Evolutionary conservation across 345 rosid species (phyloP).

Genomic region (Brassica nigra): DNA sequence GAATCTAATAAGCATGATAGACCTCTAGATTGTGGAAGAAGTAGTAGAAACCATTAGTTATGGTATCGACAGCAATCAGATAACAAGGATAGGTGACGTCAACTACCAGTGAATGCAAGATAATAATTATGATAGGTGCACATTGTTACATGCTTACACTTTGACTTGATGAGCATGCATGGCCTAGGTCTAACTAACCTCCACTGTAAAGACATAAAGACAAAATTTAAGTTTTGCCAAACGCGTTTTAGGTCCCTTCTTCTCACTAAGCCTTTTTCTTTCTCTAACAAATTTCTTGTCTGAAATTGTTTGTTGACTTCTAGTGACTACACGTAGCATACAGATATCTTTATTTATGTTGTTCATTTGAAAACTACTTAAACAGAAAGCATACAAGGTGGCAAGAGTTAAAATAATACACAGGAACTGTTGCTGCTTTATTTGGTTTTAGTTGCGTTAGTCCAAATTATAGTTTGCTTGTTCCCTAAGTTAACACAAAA

Average conservation of each 20-base stretch:
- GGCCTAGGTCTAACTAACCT: not conserved
- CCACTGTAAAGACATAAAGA: not conserved
- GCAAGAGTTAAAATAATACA: not conserved
- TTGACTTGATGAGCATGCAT: not conserved
- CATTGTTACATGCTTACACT: not conserved
- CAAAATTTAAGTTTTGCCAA: not conserved
- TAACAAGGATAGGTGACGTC: not conserved
- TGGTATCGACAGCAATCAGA: not conserved
- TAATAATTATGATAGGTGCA: not conserved
- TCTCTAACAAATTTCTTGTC: conserved; percentile 2
- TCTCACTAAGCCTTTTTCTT: not conserved
- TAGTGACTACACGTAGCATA: not conserved
- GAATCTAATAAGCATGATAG: too few relatives aligned
- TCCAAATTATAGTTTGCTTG: not conserved
- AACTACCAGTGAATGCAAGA: not conserved
- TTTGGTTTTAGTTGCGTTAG: conserved; percentile 9
- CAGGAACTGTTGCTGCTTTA: not conserved
- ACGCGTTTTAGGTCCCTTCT: conserved; percentile 14
- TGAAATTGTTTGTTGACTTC: not conserved
- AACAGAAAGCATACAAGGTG: conserved; percentile 2
- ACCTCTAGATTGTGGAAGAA: not conserved
- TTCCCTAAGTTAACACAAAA: conserved; percentile 14
- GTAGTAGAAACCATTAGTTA: not conserved
- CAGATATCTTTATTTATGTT: not conserved
- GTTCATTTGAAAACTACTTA: not conserved